A percentile compares a stretch with the other conserved stretches of the same genome.
phyloP scores from a whole-genome alignment of 1,139 yeast species.

The Tardiomyces blankii region DNA sequence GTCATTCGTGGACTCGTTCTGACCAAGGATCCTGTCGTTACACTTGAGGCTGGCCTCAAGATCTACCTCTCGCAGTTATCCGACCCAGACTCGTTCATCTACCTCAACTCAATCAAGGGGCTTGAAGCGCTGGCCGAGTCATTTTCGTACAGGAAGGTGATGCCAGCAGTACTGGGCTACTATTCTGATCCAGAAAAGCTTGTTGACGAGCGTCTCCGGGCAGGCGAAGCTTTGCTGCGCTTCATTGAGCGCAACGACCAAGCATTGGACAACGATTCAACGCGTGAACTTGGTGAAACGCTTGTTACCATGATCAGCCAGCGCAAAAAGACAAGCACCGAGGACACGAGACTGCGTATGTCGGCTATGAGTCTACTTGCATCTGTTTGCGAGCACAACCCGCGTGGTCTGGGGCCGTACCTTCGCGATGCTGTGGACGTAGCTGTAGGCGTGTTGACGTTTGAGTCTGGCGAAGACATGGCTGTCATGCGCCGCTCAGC shows the following conservation, averaged over 20 bases:
- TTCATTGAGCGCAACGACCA: conserved; percentile 42
- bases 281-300: conserved; percentile 25
- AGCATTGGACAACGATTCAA: conserved; percentile 33
- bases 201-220: conserved; percentile 56
- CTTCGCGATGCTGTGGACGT: conserved; percentile 59
- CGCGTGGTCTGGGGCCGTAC: conserved; percentile 38
- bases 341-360: conserved; percentile 60
- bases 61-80: conserved; percentile 55
- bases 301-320: neutral
- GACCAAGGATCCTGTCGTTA: conserved; percentile 38
- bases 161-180: conserved; percentile 31
- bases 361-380: conserved; percentile 82
- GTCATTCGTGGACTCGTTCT: conserved; percentile 49
- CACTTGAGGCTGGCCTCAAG: conserved; percentile 43
- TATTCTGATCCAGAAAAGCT: conserved; percentile 29
- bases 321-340: conserved; percentile 5
- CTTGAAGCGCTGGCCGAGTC: conserved; percentile 46
- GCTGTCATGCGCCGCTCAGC: conserved; percentile 67
- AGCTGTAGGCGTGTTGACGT: conserved; percentile 57
- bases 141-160: conserved; percentile 29
- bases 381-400: conserved; percentile 46
- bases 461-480: conserved; percentile 37
- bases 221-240: conserved; percentile 71
- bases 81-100: conserved; percentile 80
- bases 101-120: conserved; percentile 74